Base-by-base conservation (phyloP, 306 rosid genomes). In the Fagus sylvatica region DNA sequence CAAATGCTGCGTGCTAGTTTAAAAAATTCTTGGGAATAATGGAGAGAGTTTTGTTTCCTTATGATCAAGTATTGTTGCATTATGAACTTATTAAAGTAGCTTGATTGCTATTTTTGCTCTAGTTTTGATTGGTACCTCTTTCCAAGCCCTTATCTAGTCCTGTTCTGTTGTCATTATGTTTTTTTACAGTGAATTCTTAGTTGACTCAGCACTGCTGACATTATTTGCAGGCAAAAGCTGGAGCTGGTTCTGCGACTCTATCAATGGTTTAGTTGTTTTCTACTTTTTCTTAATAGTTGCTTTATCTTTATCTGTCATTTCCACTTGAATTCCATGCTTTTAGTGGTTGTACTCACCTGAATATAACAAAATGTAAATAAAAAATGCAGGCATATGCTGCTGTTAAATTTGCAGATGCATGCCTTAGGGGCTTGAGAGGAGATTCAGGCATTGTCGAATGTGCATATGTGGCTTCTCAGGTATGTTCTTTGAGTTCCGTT, bases 221-320 rank as follows among this genome's bases (percentile, higher is more conserved):
- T 65, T 81, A 69, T 78, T 72, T 81, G 78, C 90, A 96, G 97
- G 98, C 99, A 66, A 96, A 96, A 84, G 96, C 94, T 72, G 98
- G 99, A 71, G 81, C 98, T 82, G 97, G 99, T 80, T 93, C 98
- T 10, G 97, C 99, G 70, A 93, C 98, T 72, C 86, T 96, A 43
- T 96, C 99, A 75, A 96, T 96, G 98, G 98, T 91, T 46, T 12
- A 77, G 60, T 54, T 49, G 64, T 73, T 74, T 83, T 62, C 28
- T 65, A 36, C 65, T 42, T 72, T 16, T 53, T 53, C 72, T 64
- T 15, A 43, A 32, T 55, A 53, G 57, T 30, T 78, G 12, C 71
- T 19, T 69, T 42, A 30, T 11, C 53, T 69, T 75, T 3, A 48
- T 17, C 62, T 57, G 32, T 42, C 54, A 16, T 30, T 55, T 22